Evolutionary conservation across 2,329 filamentous ascomycete genomes (phyloP), one percentile per base, ranked within the genome.

Genomic region (Chlorencoelia australis): DNA sequence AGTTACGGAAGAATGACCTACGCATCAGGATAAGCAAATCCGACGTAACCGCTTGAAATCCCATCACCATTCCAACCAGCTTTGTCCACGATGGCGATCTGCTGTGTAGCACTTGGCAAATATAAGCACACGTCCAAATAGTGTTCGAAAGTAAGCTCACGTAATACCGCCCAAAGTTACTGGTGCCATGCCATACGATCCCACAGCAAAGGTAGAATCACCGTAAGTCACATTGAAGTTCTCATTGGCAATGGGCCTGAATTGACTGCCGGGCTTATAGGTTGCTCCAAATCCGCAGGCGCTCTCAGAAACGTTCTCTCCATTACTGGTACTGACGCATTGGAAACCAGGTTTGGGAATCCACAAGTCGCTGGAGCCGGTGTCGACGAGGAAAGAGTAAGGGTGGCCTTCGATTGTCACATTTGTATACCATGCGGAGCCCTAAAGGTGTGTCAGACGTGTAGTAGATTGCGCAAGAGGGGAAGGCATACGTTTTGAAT

Each of bases 281-380:
- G 21, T 29, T 13, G 35, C 32, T 4, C 42, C 45, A 28, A 50
- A 50, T 2, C 15, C 31, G 19, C 48, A 48, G 15, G 30, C n/a
- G 4, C 19, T 26, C 31, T 46, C 29, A 5, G 34, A 9, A 11
- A 24, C 26, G 3, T 32, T 15, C 3, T 8, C 28, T 6, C 34
- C 18, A 4, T 35, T 41, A 24, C 40, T 3, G 43, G 52, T 17
- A 27, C 61, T 48, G 17, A 59, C 39, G 42, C 63, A 65, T 15
- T 41, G 39, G 27, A 57, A 63, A 2, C 55, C 53, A 0, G 33
- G 42, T 18, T 53, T 40, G 4, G 59, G 53, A 2, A 68, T 47
- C 61, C 65, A 69, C 1, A 64, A 66, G 37, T 69, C 67, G 33
- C 59, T 62, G 37, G 62, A 65, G 8, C 66, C 67, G 3, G 64